These are phyloP conservation scores for Phytopythium montanum DNA, from an alignment of 352 stramenopile genomes.

Conservation along the genomic window DNA sequence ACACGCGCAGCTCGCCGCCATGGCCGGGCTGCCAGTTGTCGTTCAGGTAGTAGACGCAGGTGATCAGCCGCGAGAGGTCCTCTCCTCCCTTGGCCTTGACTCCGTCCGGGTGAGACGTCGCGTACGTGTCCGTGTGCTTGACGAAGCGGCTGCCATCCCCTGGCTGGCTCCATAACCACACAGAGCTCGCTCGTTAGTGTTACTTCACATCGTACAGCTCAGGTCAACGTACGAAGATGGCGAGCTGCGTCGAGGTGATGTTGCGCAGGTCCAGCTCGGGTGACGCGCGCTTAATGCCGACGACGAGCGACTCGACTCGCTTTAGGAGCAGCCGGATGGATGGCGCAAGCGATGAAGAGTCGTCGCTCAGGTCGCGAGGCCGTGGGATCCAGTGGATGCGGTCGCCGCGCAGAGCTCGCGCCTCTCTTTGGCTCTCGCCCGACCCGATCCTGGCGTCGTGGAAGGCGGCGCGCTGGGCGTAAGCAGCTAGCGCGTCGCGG, in stretches of 20 bases:
- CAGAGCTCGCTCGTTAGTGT: neutral
- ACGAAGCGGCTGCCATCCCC: conserved; percentile 66
- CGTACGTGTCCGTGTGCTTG: conserved; percentile 66
- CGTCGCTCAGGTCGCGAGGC: conserved; percentile 29
- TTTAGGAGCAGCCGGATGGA: conserved; percentile 42
- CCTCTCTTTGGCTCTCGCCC: conserved; percentile 34
- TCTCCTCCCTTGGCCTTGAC: conserved; percentile 7
- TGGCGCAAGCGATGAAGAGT: conserved; percentile 15
- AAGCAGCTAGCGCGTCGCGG: conserved; percentile 30
- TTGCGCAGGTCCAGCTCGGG: conserved; percentile 57
- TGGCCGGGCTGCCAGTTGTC: conserved; percentile 53
- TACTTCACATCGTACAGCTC: neutral
- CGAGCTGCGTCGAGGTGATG: conserved; percentile 68
- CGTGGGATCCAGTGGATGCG: conserved; percentile 65
- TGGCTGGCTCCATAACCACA: conserved; percentile 26
- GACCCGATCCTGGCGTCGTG: conserved; percentile 47
- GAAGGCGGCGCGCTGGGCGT: conserved; percentile 26
- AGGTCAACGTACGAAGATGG: conserved; percentile 57
- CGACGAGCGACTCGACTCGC: conserved; percentile 50
- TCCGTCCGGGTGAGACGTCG: conserved; percentile 24
- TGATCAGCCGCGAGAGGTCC: conserved; percentile 54
- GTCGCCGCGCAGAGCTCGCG: conserved; percentile 49
- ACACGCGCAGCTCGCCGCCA: conserved; percentile 66
- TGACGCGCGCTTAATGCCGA: conserved; percentile 44
- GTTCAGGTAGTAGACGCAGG: conserved; percentile 88